Conservation (phyloP, 371 early-diverging fungal species). For the Saksenaea vasiformis region DNA sequence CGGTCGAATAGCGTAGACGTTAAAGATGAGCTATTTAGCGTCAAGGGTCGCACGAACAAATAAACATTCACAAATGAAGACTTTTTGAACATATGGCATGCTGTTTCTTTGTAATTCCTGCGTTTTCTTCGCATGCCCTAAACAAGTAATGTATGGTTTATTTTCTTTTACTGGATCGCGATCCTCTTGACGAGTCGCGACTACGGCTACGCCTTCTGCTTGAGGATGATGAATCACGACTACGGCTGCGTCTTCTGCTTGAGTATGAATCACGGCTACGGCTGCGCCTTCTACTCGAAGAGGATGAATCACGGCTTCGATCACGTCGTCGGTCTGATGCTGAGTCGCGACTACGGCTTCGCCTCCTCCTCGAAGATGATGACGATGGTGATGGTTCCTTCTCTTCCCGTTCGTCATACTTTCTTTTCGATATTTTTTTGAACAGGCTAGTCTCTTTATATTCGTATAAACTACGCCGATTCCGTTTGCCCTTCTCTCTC, state of each 20-base stretch:
- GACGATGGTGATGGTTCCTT: not conserved
- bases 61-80: too few relatives aligned
- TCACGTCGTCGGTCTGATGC: too few relatives aligned
- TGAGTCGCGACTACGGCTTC: not conserved
- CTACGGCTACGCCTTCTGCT: not conserved
- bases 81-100: too few relatives aligned
- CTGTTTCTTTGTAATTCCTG: too few relatives aligned
- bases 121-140: too few relatives aligned
- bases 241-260: too few relatives aligned
- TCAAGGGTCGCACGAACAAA: too few relatives aligned
- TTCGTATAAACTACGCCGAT: slow-evolving; percentile 34
- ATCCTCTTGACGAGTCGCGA: not conserved
- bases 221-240: not conserved
- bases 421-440: slow-evolving; percentile 42
- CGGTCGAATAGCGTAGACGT: too few relatives aligned
- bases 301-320: too few relatives aligned
- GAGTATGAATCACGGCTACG: too few relatives aligned
- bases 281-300: too few relatives aligned
- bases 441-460: slow-evolving; percentile 47
- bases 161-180: not conserved
- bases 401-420: slow-evolving; percentile 24
- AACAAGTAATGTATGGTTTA: not conserved
- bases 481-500: slow-evolving; percentile 21
- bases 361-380: not conserved
- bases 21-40: too few relatives aligned